Base-by-base conservation (phyloP, 2,329 filamentous ascomycete species). In the Cryphonectria carpinicola region DNA sequence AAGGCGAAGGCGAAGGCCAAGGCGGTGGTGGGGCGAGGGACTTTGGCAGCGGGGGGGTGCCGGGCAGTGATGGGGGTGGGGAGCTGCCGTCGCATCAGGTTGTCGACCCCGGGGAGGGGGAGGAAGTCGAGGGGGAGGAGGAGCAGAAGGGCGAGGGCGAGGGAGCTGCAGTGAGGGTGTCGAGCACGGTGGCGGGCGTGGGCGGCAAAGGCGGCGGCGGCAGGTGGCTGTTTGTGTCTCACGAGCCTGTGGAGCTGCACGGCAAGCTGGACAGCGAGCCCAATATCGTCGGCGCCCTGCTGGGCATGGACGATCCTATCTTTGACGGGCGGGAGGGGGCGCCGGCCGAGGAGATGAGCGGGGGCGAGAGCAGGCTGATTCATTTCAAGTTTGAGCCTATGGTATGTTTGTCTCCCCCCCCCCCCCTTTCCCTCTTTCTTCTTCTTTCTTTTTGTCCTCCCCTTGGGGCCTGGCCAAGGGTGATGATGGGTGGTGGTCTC, bases 321-420 rank as follows among this genome's bases (percentile, higher is more conserved):
- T 72, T 71, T 43, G 69, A 69, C 49, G 71, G 69, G 17, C 66
- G 56, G 28, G 74, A 74, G 39, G 73, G 74, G 62, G 72, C 68
- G 41, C 70, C 68, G 46, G 66, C 69, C 13, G 70, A 71, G 4
- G 72, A 72, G 52, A 65, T 70, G 75, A 76, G 68, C 71, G 79
- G 73, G 68, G 76, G 75, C 66, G 78, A 78, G 69, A 80, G 81
- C 76, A 84, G 87, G 77, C 81, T 88, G 79, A 86, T 97, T 66
- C 93, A 95, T 80, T 93, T 97, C 82, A 96, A 97, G 80, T 98
- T 97, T 78, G 95, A 98, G 79, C 94, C 95, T 5, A 94, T 98
- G 94, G 95, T 97, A 86, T 78, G 78, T 52, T 28, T 28, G 1
- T 58, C 41, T 46, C 5, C 41, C 22, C 19, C 32, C n/a, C n/a